Evolutionary conservation across 2,329 filamentous ascomycete genomes (phyloP), one percentile per base, ranked within the genome.

Genomic region (Diaporthe caulivora): DNA sequence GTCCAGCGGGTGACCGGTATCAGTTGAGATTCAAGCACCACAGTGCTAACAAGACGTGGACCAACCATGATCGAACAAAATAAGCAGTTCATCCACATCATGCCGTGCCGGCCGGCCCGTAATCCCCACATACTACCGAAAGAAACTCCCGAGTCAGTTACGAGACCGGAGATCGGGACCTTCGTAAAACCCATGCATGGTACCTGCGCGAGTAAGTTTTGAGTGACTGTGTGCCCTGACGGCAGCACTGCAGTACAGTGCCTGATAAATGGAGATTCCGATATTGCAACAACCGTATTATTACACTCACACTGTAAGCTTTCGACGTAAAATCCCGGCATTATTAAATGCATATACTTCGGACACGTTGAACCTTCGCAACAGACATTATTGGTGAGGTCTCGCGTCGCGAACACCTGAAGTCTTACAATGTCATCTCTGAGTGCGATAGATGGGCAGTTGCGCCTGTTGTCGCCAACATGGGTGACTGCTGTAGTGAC

Each of bases 391-490:
- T 10, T 21, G 6, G 44, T 21, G 17, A 8, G 1, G 9, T 18
- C 44, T 47, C 9, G 44, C 17, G 18, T 21, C 21, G 8, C 18
- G 21, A 21, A 21, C 6, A 47, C 18, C 44, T 21, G 17, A 47
- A 47, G 44, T 2, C 44, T 47, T 17, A 21, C 44, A 3, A 47
- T 47, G 44, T 8, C 18, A 47, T 47, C 44, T 47, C 18, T 47
- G 6, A 47, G 18, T 47, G 44, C 17, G 9, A 8, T 8, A 21
- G 18, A 47, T 21, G 44, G 44, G 18, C 7, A 47, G 44, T 21
- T 47, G 44, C 17, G 47, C 11, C 21, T 51, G n/a, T 18, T 72
- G 34, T 47, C 71, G 9, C 29, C 71, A 51, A 44, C 62, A 54
- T 72, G 64, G 64, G 53, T 34, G 4, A 53, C 53, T 13, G 6